Conservation (phyloP, 257 asterid genomes). For the Anisodus tanguticus region DNA sequence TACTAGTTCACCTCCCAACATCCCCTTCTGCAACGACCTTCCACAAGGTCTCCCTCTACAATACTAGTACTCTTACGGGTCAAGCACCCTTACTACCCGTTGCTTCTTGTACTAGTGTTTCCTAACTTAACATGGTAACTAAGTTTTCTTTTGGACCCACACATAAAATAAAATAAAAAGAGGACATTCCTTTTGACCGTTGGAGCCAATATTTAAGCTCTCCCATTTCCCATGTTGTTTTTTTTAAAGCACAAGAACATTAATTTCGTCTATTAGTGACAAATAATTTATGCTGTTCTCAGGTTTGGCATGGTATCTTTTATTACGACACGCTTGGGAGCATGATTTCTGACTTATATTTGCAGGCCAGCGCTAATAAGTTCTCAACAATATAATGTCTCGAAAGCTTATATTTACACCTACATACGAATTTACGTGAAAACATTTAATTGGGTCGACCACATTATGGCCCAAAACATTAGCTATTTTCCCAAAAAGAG, state of each 20-base stretch:
- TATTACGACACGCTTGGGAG: background rate
- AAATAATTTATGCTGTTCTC: background rate
- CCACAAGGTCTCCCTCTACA: too few species aligned
- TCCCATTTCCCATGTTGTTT: background rate
- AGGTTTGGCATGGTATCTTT: background rate
- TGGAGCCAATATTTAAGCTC: background rate
- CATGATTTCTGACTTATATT: slow-evolving; percentile 14
- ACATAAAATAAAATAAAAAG: too few species aligned
- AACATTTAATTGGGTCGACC: background rate
- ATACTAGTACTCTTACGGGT: too few species aligned
- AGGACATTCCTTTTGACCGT: background rate
- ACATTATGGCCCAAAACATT: slow-evolving; percentile 5
- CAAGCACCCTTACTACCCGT: too few species aligned
- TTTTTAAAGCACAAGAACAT: background rate
- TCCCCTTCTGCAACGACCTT: too few species aligned
- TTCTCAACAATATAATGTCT: background rate
- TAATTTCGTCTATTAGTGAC: background rate
- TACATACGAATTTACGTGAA: background rate
- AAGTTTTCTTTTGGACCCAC: background rate
- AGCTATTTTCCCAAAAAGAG: background rate
- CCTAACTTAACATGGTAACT: background rate
- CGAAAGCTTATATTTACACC: background rate
- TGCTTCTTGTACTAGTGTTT: background rate
- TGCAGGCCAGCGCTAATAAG: background rate
- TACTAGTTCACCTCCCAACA: too few species aligned